Evolutionary conservation across 2,329 filamentous ascomycete species (phyloP), one percentile per base, ranked within the genome.

Genomic region (Cryoendolithus antarcticus): DNA sequence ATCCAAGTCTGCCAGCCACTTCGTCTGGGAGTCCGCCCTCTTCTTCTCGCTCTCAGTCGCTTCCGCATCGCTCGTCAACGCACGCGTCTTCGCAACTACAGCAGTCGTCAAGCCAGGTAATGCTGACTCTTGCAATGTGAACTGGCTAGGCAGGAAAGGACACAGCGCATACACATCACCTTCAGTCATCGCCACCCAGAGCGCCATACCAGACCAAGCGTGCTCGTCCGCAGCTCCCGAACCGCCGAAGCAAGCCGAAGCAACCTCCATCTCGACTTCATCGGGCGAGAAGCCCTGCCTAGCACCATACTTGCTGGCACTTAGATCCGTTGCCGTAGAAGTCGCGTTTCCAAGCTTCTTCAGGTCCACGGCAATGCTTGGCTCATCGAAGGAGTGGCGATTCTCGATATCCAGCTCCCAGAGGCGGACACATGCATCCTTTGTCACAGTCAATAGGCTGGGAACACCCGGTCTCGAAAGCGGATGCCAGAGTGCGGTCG

Each of bases 141-240:
- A 96, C 51, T 81, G 85, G 37, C 78, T 77, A 1, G 91, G 91
- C 27, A 98, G 67, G 31, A 98, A 70, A 2, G 91, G 91, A 56
- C 88, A 95, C 6, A 98, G 67, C 2, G 89, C 88, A 55, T 98
- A 98, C 4, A 96, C 74, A 55, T 95, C 88, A 3, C 91, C 91
- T 43, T 86, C 82, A 30, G 77, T 77, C 82, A 95, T 98, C n/a
- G 88, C 86, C 37, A 96, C 67, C 85, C 89, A 98, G 8, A 98
- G 69, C 0, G 91, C 96, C 83, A 95, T 95, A 7, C 88, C 77
- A 6, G 86, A 83, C 91, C 91, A 98, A 2, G 73, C 72, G 52
- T 75, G 68, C 47, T 78, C 73, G 30, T 70, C 71, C 39, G 71
- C 67, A 40, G 60, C 64, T 7, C 71, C 74, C 37, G 58, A 66